Conservation (phyloP, 805 yeast species). For the Cyberlindnera americana region DNA sequence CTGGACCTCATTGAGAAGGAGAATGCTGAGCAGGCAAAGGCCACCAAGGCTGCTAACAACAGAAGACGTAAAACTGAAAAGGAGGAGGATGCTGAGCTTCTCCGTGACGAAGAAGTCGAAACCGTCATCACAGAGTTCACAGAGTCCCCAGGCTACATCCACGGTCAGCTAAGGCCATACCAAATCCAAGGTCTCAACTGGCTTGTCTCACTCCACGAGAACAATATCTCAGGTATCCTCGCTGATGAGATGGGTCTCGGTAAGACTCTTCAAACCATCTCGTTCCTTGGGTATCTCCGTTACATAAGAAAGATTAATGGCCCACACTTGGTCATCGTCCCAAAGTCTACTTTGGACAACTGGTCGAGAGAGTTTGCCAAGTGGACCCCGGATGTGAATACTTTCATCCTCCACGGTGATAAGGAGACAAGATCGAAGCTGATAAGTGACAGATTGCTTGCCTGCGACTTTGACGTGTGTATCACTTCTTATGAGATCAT, state of each 20-base stretch:
- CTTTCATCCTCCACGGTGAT: slow-evolving; percentile 70
- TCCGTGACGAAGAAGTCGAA: slow-evolving; percentile 45
- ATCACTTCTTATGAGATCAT: slow-evolving; percentile 66
- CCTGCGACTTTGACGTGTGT: slow-evolving; percentile 69
- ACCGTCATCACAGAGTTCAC: slow-evolving; percentile 60
- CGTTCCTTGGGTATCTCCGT: slow-evolving; percentile 64
- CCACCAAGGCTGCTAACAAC: slow-evolving; percentile 35
- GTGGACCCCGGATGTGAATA: slow-evolving; percentile 79
- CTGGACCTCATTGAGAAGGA: slow-evolving; percentile 39
- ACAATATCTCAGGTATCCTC: slow-evolving; percentile 67
- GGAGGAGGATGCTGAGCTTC: slow-evolving; percentile 72
- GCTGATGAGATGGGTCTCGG: slow-evolving; percentile 90
- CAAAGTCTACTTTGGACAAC: slow-evolving; percentile 76
- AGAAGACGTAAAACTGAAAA: slow-evolving; percentile 73
- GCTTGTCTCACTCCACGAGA: slow-evolving; percentile 65
- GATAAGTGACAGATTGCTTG: slow-evolving; percentile 45
- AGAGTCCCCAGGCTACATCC: slow-evolving; percentile 74
- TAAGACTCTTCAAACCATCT: slow-evolving; percentile 75
- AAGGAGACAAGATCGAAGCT: slow-evolving; percentile 60
- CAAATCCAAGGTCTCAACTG: slow-evolving; percentile 81
- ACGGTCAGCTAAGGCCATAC: slow-evolving; percentile 66
- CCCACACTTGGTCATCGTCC: slow-evolving; percentile 74
- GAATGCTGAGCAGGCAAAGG: slow-evolving; percentile 17
- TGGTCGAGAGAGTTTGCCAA: slow-evolving; percentile 74
- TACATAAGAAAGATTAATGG: slow-evolving; percentile 58